phyloP scores from a whole-genome alignment of 352 stramenopile genomes.

The Phytophthora citricola region DNA sequence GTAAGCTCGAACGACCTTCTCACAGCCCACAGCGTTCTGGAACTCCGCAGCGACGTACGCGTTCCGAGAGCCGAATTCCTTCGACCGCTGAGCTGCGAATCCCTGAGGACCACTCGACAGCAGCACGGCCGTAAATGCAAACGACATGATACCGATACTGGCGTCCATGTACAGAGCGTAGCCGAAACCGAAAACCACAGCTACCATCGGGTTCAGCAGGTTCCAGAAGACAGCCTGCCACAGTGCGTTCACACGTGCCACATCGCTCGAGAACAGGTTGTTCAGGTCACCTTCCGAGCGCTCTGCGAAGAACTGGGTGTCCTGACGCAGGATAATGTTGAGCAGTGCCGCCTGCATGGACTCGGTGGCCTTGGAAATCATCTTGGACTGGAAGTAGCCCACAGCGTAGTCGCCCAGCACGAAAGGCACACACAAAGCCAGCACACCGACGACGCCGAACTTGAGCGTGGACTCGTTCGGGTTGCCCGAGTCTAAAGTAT shows the following conservation, averaged over 20 bases:
- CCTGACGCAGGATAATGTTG: slow-evolving; percentile 81
- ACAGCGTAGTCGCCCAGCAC: slow-evolving; percentile 88
- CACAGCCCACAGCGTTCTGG: slow-evolving; percentile 84
- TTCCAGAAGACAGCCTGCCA: slow-evolving; percentile 92
- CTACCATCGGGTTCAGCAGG: slow-evolving; percentile 80
- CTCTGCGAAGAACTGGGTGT: slow-evolving; percentile 84
- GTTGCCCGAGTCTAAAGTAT: slow-evolving; percentile 45
- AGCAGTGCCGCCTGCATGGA: slow-evolving; percentile 77
- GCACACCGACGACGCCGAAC: slow-evolving; percentile 76
- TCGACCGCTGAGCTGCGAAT: slow-evolving; percentile 82
- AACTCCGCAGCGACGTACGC: slow-evolving; percentile 90
- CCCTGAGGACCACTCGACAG: slow-evolving; percentile 85
- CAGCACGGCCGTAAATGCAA: slow-evolving; percentile 82
- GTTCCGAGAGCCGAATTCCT: slow-evolving; percentile 89
- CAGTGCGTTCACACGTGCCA: slow-evolving; percentile 84
- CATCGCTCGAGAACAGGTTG: slow-evolving; percentile 89
- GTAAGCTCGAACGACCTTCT: slow-evolving; percentile 90
- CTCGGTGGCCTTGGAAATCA: slow-evolving; percentile 90
- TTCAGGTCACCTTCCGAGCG: slow-evolving; percentile 89
- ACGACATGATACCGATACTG: slow-evolving; percentile 84
- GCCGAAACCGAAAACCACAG: slow-evolving; percentile 84
- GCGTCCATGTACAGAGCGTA: slow-evolving; percentile 88
- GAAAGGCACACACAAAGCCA: slow-evolving; percentile 84
- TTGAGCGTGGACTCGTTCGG: slow-evolving; percentile 63
- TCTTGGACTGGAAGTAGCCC: slow-evolving; percentile 91